Evolutionary conservation across 768 basidiomycete species (phyloP).

Genomic region (Hypsizygus marmoreus): DNA sequence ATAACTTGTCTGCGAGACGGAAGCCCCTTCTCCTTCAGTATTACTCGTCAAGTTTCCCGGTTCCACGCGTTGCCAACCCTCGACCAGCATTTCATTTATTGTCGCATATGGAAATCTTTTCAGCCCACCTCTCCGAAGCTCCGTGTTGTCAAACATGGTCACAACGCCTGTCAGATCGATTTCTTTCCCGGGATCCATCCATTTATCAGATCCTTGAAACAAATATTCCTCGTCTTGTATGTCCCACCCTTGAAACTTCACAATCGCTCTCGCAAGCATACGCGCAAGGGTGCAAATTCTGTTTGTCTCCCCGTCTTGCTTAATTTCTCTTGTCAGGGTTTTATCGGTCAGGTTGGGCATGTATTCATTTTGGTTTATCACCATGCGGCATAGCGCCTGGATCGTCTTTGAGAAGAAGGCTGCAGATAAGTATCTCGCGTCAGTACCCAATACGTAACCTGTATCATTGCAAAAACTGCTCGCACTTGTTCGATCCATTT

Average conservation of each 20-base stretch:
- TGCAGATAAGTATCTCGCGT: not conserved
- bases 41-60: no score
- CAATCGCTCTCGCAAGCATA: not conserved
- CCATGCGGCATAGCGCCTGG: not conserved
- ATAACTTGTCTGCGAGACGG: no score
- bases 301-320: not conserved
- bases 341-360: no score
- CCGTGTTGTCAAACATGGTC: no score
- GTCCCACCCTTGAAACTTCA: not conserved
- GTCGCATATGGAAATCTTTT: no score
- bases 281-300: no score
- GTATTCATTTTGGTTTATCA: not conserved
- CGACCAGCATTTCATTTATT: no score
- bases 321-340: not conserved
- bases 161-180: no score
- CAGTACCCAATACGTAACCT: no score
- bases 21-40: no score
- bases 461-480: not conserved
- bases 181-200: not conserved
- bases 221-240: not conserved
- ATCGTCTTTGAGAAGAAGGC: not conserved
- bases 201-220: not conserved
- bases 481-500: not conserved
- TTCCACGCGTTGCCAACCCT: no score
- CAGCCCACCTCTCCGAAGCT: no score